Base-by-base conservation (phyloP, 2,329 filamentous ascomycete genomes). In the Onygenales sp. region DNA sequence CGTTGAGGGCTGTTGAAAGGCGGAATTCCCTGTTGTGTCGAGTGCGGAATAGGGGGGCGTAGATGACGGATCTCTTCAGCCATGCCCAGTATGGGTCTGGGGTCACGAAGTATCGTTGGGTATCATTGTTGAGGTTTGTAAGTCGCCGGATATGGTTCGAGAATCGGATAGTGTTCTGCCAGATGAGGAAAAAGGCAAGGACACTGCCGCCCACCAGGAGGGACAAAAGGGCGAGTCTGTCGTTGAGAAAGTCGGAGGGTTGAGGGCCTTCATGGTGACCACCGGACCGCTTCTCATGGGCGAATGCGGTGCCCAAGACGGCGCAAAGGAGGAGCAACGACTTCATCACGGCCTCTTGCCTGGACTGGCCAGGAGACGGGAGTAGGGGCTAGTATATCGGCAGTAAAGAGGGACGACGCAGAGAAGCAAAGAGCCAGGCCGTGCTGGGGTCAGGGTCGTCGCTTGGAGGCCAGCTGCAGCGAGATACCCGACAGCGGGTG, bases 61-160 rank as follows among this genome's bases (percentile, higher is more conserved):
- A 74, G 49, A 76, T 66, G 53, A 91, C 79, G 52, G 87, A 78
- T 56, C 81, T 78, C 72, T 91, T 89, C 53, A 95, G 66, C 65
- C 57, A 90, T 75, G 59, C 82, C 78, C 61, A 94, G 74, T 51
- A 66, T 5, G 59, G 56, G 35, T 72, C 60, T 5, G 86, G 78
- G 27, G 75, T 73, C 45, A 84, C 79, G 66, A 91, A 95, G 73
- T 89, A 95, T 56, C 80, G 78, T 68, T 95, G 90, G 1, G 78
- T 85, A 59, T 88, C 85, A 72, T 89, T 89, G 72, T 81, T 85
- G 59, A 95, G 78, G 63, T 84, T 89, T 43, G 86, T 79, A 44
- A 95, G 76, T 31, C 81, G 85, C 58, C 90, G 82, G 39, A 91
- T 74, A 64, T 93, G 85, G 60, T 79, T 81, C 54, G 81, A 74